Conservation (phyloP, 768 basidiomycete genomes). For the Daedaleopsis sinensis region DNA sequence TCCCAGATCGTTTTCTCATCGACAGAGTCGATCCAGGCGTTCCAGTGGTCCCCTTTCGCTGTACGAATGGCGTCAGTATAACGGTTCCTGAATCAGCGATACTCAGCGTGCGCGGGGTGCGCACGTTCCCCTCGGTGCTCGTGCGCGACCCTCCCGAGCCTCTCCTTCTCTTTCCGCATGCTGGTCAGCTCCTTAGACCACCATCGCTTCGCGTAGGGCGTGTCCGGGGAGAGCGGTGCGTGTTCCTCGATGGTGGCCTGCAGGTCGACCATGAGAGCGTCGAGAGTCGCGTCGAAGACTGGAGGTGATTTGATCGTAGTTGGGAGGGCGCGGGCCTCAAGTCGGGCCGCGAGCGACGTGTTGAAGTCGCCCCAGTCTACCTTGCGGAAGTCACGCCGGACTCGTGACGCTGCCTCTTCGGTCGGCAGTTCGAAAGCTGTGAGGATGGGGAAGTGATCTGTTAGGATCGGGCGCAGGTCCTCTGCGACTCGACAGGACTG, state of each 20-base stretch:
- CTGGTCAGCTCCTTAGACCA: slow-evolving; percentile 33
- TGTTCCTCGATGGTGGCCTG: slow-evolving; percentile 16
- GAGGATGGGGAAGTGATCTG: slow-evolving; percentile 47
- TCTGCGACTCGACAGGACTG: slow-evolving; percentile 32
- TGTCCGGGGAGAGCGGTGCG: slow-evolving; percentile 23
- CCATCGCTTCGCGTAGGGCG: slow-evolving; percentile 35
- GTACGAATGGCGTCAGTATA: slow-evolving; percentile 16
- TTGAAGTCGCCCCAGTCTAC: slow-evolving; percentile 36
- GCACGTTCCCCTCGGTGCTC: slow-evolving; percentile 6
- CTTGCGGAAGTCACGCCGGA: slow-evolving; percentile 29
- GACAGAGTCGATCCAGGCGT: slow-evolving; percentile 22
- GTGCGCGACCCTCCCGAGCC: slow-evolving; percentile 15
- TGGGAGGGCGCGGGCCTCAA: neutral
- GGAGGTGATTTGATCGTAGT: neutral
- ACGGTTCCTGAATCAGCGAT: slow-evolving; percentile 4
- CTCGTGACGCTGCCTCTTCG: neutral
- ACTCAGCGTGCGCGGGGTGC: slow-evolving; percentile 16
- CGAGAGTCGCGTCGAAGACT: slow-evolving; percentile 11
- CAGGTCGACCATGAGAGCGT: slow-evolving; percentile 18
- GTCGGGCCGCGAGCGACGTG: slow-evolving; percentile 14
- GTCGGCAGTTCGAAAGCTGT: slow-evolving; percentile 29
- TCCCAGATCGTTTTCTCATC: slow-evolving; percentile 23
- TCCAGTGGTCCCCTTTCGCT: slow-evolving; percentile 29
- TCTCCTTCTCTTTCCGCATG: slow-evolving; percentile 14
- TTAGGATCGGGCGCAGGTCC: slow-evolving; percentile 18